phyloP scores from a whole-genome alignment of 306 rosid species.

The Hylodesmum podocarpum region DNA sequence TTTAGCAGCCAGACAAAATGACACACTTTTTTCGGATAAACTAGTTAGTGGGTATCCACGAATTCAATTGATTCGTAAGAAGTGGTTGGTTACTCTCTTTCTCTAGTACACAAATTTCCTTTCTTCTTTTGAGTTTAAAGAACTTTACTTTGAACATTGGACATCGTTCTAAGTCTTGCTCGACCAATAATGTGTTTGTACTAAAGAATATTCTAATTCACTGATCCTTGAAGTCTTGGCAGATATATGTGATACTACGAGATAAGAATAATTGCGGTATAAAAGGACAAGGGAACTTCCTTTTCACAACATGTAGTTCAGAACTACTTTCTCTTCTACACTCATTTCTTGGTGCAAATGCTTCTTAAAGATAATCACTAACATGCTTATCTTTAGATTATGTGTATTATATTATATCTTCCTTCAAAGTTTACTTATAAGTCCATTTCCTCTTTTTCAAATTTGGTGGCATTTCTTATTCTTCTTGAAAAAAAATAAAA shows the following conservation, averaged over 20 bases:
- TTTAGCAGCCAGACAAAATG: slow-evolving; percentile 37
- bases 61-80: slow-evolving; percentile 29
- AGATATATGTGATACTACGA: slow-evolving; percentile 23
- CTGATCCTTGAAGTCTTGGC: slow-evolving; percentile 34
- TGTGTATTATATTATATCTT: slow-evolving; percentile 28
- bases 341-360: slow-evolving; percentile 12
- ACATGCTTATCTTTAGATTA: slow-evolving; percentile 1
- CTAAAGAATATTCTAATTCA: slow-evolving; percentile 40
- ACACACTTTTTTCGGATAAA: slow-evolving; percentile 10
- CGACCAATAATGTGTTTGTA: slow-evolving; percentile 31
- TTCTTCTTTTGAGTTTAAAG: slow-evolving; percentile 20
- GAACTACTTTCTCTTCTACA: slow-evolving; percentile 19
- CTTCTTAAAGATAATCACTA: slow-evolving; percentile 21
- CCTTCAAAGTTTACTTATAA: slow-evolving; percentile 16
- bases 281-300: slow-evolving; percentile 19
- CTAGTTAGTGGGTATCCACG: slow-evolving; percentile 24
- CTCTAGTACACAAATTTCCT: slow-evolving; percentile 3
- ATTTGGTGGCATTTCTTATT: background rate
- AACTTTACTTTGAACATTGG: slow-evolving; percentile 7
- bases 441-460: slow-evolving; percentile 2
- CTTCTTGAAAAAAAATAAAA: background rate
- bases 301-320: slow-evolving; percentile 26
- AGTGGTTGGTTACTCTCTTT: slow-evolving; percentile 34
- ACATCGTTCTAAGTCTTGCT: slow-evolving; percentile 31
- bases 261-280: slow-evolving; percentile 9